Percentiles rank a stretch among this genome's conserved stretches.
Evolutionary conservation across 2,329 filamentous ascomycete species (phyloP).

Genomic region (Epicoccum nigrum): DNA sequence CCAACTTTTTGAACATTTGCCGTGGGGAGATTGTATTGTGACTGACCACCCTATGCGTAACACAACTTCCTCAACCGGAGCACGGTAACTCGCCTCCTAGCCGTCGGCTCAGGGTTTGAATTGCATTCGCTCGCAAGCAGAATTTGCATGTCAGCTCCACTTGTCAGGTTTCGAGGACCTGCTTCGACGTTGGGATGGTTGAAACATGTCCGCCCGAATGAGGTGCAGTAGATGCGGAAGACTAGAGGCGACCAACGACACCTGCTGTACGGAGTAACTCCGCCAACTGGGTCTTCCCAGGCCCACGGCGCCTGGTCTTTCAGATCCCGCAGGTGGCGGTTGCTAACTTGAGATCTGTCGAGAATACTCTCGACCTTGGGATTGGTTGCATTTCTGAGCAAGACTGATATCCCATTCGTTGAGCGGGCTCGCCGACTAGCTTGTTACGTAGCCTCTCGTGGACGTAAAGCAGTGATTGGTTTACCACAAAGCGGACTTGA

Average conservation of each 20-base stretch:
- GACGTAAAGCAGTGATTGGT: constrained; percentile 8
- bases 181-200: constrained; percentile 13
- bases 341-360: constrained; percentile 11
- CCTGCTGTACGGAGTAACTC: constrained; percentile 12
- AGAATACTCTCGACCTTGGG: neutral
- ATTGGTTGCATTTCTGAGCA: constrained; percentile 12
- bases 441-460: constrained; percentile 2
- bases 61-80: neutral
- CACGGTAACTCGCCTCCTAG: constrained; percentile 1
- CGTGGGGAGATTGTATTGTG: neutral
- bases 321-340: constrained; percentile 19
- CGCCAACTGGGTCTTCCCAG: constrained; percentile 13
- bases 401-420: constrained; percentile 7
- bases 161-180: neutral
- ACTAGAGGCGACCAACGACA: constrained; percentile 2
- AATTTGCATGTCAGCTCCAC: constrained; percentile 5
- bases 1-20: neutral
- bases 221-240: constrained; percentile 14
- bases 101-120: neutral
- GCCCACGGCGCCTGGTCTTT: constrained; percentile 9
- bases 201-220: constrained; percentile 10
- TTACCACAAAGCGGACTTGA: neutral
- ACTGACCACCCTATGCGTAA: neutral
- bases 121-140: neutral
- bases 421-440: constrained; percentile 6